These are phyloP conservation scores for Solanum pinnatisectum DNA, from an alignment of 257 asterid genomes.

Conservation along the genomic window DNA sequence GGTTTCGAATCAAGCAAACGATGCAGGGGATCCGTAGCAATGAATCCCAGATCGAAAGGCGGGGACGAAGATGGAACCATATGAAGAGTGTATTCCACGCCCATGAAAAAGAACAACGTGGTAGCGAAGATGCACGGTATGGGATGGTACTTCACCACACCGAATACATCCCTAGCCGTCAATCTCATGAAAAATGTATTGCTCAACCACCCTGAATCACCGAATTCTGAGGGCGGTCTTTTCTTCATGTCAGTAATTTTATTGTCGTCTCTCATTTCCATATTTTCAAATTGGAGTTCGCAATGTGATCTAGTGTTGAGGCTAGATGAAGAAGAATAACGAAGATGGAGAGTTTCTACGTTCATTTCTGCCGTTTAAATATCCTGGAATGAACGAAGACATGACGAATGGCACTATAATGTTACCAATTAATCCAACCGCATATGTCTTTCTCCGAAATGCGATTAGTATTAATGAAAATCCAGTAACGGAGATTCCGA, in stretches of 20 bases:
- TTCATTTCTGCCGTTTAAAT: slow-evolving; percentile 25
- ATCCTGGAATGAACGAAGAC: not conserved
- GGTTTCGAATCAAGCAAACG: slow-evolving; percentile 48
- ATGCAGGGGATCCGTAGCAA: slow-evolving; percentile 39
- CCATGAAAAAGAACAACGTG: slow-evolving; percentile 45
- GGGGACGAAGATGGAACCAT: slow-evolving; percentile 49
- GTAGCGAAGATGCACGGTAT: slow-evolving; percentile 44
- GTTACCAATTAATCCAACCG: not conserved
- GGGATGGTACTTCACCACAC: slow-evolving; percentile 45
- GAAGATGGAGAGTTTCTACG: slow-evolving; percentile 26
- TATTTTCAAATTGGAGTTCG: slow-evolving; percentile 3
- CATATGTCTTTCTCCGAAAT: not conserved
- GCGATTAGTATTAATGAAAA: not conserved
- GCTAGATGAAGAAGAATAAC: slow-evolving; percentile 5
- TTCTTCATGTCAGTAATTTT: not conserved
- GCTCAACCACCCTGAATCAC: not conserved
- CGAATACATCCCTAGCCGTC: slow-evolving; percentile 19
- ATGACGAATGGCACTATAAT: not conserved
- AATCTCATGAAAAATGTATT: slow-evolving; percentile 24
- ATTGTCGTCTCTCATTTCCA: not conserved
- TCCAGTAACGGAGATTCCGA: not conserved
- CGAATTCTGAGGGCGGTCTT: not conserved
- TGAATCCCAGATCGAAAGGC: slow-evolving; percentile 70
- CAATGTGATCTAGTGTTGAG: slow-evolving; percentile 1
- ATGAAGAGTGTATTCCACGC: slow-evolving; percentile 49